phyloP scores from a whole-genome alignment of 805 yeast genomes.

The Yueomyces sinensis region DNA sequence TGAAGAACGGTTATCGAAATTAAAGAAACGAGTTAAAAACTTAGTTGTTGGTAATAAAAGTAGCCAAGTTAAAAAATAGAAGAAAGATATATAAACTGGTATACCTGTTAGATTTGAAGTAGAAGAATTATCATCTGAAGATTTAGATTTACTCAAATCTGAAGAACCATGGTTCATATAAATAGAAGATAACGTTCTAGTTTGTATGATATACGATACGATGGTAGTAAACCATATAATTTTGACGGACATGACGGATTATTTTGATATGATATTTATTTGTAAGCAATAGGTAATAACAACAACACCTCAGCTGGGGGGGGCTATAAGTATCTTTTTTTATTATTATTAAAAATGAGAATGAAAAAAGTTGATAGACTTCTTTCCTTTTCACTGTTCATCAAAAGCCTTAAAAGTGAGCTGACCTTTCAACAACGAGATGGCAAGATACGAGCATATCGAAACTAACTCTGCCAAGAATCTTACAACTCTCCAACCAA shows the following conservation, averaged over 20 bases:
- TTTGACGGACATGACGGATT: constrained; percentile 3
- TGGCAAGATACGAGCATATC: too few species aligned
- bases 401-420: too few species aligned
- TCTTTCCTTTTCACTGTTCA: too few species aligned
- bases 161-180: constrained; percentile 2
- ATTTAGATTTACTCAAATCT: background rate
- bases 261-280: background rate
- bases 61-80: constrained; percentile 17
- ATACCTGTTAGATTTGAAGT: constrained; percentile 5
- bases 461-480: too few species aligned
- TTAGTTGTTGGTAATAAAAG: constrained; percentile 12
- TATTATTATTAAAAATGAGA: too few species aligned
- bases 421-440: too few species aligned
- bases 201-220: constrained; percentile 18
- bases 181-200: constrained; percentile 15
- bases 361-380: too few species aligned
- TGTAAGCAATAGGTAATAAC: too few species aligned
- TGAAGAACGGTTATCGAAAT: background rate
- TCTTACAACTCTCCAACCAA: too few species aligned
- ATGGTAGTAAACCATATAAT: constrained; percentile 16
- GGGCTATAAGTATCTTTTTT: too few species aligned
- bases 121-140: constrained; percentile 2
- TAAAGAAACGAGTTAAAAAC: constrained; percentile 2
- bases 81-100: constrained; percentile 11
- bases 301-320: too few species aligned